Conservation (phyloP, 768 basidiomycete species). For the Boletus speciosus region DNA sequence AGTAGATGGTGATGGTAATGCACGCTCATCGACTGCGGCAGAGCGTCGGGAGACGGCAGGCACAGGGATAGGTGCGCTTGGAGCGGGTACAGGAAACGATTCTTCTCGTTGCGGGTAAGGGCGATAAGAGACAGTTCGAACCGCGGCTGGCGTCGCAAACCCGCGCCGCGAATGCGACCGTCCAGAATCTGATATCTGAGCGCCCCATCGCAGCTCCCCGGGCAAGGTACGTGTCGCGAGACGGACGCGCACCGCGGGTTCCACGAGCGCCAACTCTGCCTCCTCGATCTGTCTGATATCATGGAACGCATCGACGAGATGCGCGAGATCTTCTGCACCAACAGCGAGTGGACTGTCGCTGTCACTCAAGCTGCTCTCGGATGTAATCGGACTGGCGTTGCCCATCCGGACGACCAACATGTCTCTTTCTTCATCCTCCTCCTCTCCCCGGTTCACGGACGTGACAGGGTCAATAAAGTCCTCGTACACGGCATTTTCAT, state of each 20-base stretch:
- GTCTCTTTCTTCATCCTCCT: conserved; percentile 31
- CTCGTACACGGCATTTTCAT: conserved; percentile 59
- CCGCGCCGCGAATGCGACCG: conserved; percentile 7
- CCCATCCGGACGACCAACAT: conserved; percentile 30
- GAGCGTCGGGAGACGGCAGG: conserved; percentile 24
- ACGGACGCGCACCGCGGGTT: conserved; percentile 21
- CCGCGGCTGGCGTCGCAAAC: background rate
- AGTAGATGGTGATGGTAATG: conserved; percentile 26
- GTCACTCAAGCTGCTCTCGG: conserved; percentile 45
- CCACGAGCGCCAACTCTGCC: background rate
- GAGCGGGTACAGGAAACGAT: conserved; percentile 16
- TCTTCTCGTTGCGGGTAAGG: conserved; percentile 3
- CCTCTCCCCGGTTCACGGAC: conserved; percentile 3
- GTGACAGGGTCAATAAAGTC: conserved; percentile 50
- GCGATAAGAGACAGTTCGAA: background rate
- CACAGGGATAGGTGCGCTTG: conserved; percentile 30
- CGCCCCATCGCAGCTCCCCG: conserved; percentile 8
- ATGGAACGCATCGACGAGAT: conserved; percentile 37
- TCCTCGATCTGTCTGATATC: conserved; percentile 23
- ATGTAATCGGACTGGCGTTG: conserved; percentile 35
- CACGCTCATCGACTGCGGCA: conserved; percentile 18
- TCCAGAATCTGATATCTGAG: conserved; percentile 1
- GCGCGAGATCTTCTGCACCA: conserved; percentile 40
- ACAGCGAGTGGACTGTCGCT: conserved; percentile 48
- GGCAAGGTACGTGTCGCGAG: conserved; percentile 18